phyloP scores from a whole-genome alignment of 768 basidiomycete genomes.

The Ramaria sp. region DNA sequence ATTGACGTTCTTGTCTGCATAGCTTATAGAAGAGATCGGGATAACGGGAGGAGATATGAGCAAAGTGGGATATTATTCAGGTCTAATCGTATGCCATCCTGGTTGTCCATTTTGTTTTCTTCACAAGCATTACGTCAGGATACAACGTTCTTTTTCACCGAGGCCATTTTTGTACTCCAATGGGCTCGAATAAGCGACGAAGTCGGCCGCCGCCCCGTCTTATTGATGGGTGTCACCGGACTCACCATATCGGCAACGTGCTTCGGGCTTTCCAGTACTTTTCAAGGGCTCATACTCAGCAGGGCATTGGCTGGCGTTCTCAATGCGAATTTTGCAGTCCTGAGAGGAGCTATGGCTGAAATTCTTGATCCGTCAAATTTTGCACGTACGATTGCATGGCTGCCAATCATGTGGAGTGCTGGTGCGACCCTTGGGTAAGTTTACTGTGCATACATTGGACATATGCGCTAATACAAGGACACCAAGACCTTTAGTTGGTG shows the following conservation, averaged over 20 bases:
- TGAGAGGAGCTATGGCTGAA: conserved; percentile 8
- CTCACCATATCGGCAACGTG: conserved; percentile 8
- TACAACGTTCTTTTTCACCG: conserved; percentile 17
- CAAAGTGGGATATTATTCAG: conserved; percentile 17
- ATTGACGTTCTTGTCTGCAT: not conserved
- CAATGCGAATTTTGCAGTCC: conserved; percentile 10
- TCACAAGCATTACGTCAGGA: conserved; percentile 11
- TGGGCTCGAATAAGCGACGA: conserved; percentile 31
- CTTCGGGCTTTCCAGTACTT: conserved; percentile 13
- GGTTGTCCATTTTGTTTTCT: not conserved
- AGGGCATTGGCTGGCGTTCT: conserved; percentile 12
- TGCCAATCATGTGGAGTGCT: conserved; percentile 3
- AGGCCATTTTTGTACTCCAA: conserved; percentile 26
- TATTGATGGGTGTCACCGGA: conserved; percentile 12
- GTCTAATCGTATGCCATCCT: conserved; percentile 12
- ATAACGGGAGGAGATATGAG: conserved; percentile 16
- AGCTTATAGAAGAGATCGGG: conserved; percentile 11
- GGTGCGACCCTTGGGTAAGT: conserved; percentile 1
- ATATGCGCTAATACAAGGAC: not conserved
- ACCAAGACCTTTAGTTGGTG: conserved; percentile 59
- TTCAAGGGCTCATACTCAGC: conserved; percentile 5
- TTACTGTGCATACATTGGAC: not conserved
- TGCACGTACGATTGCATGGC: conserved; percentile 5
- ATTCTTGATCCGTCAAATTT: not conserved
- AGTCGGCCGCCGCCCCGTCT: conserved; percentile 15